These are phyloP conservation scores for Entonaema liquescens DNA, from an alignment of 495 filamentous ascomycete genomes.

Conservation along the genomic window DNA sequence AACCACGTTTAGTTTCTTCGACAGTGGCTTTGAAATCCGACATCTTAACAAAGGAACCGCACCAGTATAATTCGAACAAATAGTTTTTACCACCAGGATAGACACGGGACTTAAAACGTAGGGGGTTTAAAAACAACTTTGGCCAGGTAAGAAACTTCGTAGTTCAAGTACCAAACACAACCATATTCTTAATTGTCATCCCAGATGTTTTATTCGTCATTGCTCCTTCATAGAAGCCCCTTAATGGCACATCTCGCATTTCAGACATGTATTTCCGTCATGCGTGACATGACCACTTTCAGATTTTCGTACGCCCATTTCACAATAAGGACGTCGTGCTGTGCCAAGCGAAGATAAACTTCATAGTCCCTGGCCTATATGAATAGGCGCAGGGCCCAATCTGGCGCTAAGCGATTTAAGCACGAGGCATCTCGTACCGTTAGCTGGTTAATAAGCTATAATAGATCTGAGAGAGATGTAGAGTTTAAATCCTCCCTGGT, in stretches of 20 bases:
- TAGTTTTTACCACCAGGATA: no score
- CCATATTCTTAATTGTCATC: not conserved
- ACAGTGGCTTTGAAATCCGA: conserved; percentile 69
- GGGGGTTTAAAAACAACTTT: not conserved
- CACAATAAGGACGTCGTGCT: no score
- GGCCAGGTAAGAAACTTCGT: not conserved
- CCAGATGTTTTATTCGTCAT: not conserved
- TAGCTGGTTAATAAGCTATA: not conserved
- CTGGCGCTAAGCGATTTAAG: not conserved
- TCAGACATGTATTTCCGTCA: not conserved
- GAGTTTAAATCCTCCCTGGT: not conserved
- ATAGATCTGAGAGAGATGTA: not conserved
- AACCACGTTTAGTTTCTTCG: conserved; percentile 61
- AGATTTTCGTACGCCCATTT: no score
- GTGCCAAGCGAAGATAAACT: not conserved
- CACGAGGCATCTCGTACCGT: not conserved
- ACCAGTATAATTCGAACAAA: not conserved
- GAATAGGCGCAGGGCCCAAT: not conserved
- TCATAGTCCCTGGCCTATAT: not conserved
- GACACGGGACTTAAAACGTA: not conserved
- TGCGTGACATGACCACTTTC: not conserved
- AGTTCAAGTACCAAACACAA: not conserved
- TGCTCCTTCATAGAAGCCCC: not conserved
- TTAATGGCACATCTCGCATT: not conserved
- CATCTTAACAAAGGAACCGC: conserved; percentile 52